Conservation (phyloP, 306 rosid genomes). For the Carpinus fangiana region DNA sequence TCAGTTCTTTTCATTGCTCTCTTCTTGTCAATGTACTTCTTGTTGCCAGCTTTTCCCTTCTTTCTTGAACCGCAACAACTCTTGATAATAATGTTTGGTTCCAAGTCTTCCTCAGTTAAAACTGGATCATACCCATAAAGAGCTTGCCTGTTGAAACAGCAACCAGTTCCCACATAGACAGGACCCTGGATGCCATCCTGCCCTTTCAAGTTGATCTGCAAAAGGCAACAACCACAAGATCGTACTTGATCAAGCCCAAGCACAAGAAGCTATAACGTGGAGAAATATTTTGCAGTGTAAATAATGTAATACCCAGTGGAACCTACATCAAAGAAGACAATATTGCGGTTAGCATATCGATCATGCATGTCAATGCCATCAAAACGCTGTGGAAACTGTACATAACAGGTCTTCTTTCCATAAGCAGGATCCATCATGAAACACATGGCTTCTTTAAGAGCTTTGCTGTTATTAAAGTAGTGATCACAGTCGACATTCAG, state of each 20-base stretch:
- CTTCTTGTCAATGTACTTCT: constrained; percentile 85
- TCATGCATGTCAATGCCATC: constrained; percentile 97
- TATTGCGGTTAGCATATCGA: constrained; percentile 99
- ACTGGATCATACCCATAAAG: constrained; percentile 94
- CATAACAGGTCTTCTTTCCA: constrained; percentile 97
- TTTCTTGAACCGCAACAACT: constrained; percentile 97
- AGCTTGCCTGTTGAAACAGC: constrained; percentile 99
- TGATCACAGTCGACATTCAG: constrained; percentile 98
- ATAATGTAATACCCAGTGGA: background rate
- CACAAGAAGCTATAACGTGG: constrained; percentile 9
- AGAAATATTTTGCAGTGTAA: constrained; percentile 5
- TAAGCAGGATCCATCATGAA: constrained; percentile 96
- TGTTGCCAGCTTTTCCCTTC: constrained; percentile 67
- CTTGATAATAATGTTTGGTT: constrained; percentile 87
- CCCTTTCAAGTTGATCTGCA: constrained; percentile 96
- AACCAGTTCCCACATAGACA: constrained; percentile 99
- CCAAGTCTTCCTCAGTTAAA: constrained; percentile 86
- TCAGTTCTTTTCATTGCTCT: constrained; percentile 76
- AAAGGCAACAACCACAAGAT: constrained; percentile 13
- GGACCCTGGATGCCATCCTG: constrained; percentile 98
- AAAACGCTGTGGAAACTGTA: constrained; percentile 97
- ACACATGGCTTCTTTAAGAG: constrained; percentile 98
- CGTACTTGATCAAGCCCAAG: constrained; percentile 13
- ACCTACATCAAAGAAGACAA: constrained; percentile 95
- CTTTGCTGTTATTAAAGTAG: constrained; percentile 97